A percentile compares a stretch with the other conserved stretches of the same genome.
Conservation (phyloP, 805 yeast species). For the Wickerhamomyces bovis region DNA sequence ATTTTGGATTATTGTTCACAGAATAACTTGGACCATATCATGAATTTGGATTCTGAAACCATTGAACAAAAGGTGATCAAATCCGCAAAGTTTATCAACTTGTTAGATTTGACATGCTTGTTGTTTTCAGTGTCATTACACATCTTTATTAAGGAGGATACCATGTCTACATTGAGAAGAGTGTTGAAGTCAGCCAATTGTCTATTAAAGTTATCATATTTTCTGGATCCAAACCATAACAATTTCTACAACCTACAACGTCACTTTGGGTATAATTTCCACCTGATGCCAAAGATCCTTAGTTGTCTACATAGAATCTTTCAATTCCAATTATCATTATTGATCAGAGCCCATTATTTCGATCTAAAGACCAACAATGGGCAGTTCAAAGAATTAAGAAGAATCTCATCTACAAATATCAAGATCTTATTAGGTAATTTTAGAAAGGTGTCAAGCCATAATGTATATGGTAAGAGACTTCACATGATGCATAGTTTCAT, state of each 20-base stretch:
- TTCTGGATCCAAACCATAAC: too few species aligned
- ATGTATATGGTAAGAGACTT: constrained; percentile 3
- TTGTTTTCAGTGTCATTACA: too few species aligned
- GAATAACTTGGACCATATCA: constrained; percentile 1
- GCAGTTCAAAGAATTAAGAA: too few species aligned
- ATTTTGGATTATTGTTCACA: constrained; percentile 3
- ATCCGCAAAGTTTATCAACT: constrained; percentile 6
- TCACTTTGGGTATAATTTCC: too few species aligned
- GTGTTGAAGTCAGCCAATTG: too few species aligned
- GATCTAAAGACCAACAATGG: not conserved
- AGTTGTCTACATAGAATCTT: constrained; percentile 9
- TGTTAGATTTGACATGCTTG: not conserved
- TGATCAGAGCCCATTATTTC: constrained; percentile 5
- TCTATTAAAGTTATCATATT: too few species aligned
- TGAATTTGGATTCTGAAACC: constrained; percentile 2
- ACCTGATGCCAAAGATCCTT: constrained; percentile 9
- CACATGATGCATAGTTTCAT: constrained; percentile 7
- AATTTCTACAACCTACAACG: too few species aligned
- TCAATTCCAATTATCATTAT: constrained; percentile 9
- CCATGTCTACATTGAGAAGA: too few species aligned
- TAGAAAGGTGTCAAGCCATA: not conserved
- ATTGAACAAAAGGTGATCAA: constrained; percentile 2
- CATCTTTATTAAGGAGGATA: too few species aligned
- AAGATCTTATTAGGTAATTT: constrained; percentile 1
- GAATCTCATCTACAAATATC: too few species aligned